These are phyloP conservation scores for Bidens hawaiensis DNA, from an alignment of 140 eudicot species.

Conservation along the genomic window DNA sequence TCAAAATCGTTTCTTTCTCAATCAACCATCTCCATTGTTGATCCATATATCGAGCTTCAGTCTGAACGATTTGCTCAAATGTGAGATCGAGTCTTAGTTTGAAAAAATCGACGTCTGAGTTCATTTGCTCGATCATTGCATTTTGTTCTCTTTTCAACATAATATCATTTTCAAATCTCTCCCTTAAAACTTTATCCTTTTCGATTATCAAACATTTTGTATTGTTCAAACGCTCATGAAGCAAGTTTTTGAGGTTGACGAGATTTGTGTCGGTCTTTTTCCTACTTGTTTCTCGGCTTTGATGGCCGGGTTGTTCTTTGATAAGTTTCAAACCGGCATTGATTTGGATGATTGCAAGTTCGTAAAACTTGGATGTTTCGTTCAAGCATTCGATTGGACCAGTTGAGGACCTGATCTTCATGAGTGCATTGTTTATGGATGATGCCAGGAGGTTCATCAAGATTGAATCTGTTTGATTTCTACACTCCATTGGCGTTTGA, in stretches of 20 bases:
- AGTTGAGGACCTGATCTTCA: slow-evolving; percentile 35
- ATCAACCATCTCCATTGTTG: slow-evolving; percentile 40
- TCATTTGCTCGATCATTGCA: slow-evolving; percentile 38
- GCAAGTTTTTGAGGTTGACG: slow-evolving; percentile 40
- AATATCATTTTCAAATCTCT: slow-evolving; percentile 37
- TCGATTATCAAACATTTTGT: slow-evolving; percentile 29
- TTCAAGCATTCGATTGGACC: slow-evolving; percentile 48
- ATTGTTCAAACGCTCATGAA: slow-evolving; percentile 38
- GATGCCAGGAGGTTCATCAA: slow-evolving; percentile 51
- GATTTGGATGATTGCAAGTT: slow-evolving; percentile 59
- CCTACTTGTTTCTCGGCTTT: slow-evolving; percentile 27
- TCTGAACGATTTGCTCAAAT: slow-evolving; percentile 40
- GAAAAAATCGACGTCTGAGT: slow-evolving; percentile 45
- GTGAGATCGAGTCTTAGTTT: slow-evolving; percentile 50
- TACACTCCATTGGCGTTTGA: slow-evolving; percentile 31
- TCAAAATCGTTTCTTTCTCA: slow-evolving; percentile 45
- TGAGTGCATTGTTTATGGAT: slow-evolving; percentile 62
- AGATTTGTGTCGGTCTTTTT: slow-evolving; percentile 40
- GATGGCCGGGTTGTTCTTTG: slow-evolving; percentile 36
- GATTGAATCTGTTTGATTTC: slow-evolving; percentile 39
- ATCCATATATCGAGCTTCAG: slow-evolving; percentile 40
- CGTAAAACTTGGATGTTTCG: slow-evolving; percentile 60
- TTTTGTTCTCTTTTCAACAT: slow-evolving; percentile 16
- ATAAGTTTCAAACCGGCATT: slow-evolving; percentile 42
- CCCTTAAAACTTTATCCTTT: slow-evolving; percentile 44